Evolutionary conservation across 805 yeast genomes (phyloP).

Genomic region (Yamadazyma olivae): DNA sequence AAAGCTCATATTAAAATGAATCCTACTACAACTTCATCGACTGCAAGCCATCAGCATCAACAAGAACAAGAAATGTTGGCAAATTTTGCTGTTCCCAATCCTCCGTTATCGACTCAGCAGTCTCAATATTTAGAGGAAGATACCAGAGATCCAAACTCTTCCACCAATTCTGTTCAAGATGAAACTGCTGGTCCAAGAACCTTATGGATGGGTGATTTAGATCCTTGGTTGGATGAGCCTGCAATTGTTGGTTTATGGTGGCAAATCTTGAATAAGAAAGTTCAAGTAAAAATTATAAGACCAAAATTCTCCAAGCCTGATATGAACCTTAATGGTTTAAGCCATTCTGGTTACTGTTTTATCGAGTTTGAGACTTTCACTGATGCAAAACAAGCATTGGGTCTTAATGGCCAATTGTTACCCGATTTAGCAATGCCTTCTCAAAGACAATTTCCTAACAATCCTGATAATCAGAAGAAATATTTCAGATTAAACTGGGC

Average conservation of each 20-base stretch:
- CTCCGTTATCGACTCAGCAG: constrained; percentile 39
- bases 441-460: constrained; percentile 36
- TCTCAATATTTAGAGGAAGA: constrained; percentile 9
- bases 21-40: constrained; percentile 12
- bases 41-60: constrained; percentile 41
- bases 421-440: constrained; percentile 55
- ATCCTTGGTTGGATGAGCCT: constrained; percentile 72
- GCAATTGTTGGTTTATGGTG: constrained; percentile 54
- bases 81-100: constrained; percentile 37
- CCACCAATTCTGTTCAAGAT: neutral
- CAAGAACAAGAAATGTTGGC: constrained; percentile 43
- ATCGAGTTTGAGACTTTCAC: constrained; percentile 68
- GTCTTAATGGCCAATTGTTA: constrained; percentile 61
- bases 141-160: neutral
- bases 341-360: constrained; percentile 67
- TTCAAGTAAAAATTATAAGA: constrained; percentile 65
- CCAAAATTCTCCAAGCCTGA: constrained; percentile 29
- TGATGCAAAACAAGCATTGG: constrained; percentile 66
- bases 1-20: too few species aligned
- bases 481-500: constrained; percentile 81
- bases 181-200: constrained; percentile 56
- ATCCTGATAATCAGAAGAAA: constrained; percentile 52
- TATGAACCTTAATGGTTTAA: constrained; percentile 15
- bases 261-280: constrained; percentile 53
- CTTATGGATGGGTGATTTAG: constrained; percentile 86